A percentile compares a stretch with the other conserved stretches of the same genome.
Evolutionary conservation across 306 rosid species (phyloP).

Genomic region (Prunus campanulata): DNA sequence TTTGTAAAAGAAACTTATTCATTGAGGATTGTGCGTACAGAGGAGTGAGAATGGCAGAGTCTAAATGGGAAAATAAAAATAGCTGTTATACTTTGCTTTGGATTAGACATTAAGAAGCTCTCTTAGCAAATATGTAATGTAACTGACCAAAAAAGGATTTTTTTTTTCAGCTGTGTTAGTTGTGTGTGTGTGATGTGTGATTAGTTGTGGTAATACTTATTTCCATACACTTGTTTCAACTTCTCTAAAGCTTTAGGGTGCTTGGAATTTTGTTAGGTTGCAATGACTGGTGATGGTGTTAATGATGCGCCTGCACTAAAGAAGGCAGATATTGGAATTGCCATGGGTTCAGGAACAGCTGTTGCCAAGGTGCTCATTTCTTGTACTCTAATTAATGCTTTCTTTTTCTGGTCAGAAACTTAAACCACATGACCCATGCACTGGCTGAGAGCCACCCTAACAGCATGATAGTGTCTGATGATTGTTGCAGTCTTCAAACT

Average conservation of each 20-base stretch:
- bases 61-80: no score
- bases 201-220: not conserved
- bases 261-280: slow-evolving; percentile 58
- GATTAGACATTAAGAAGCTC: no score
- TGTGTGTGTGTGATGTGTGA: no score
- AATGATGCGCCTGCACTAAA: slow-evolving; percentile 98
- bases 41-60: not conserved
- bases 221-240: not conserved
- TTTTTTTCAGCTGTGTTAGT: no score
- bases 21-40: not conserved
- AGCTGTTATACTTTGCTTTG: no score
- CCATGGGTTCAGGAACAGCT: slow-evolving; percentile 99
- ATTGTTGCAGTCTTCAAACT: slow-evolving; percentile 3
- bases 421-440: not conserved
- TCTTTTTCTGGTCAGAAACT: not conserved
- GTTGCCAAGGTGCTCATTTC: slow-evolving; percentile 78
- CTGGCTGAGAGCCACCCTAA: not conserved
- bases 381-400: not conserved
- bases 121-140: no score
- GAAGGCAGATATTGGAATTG: slow-evolving; percentile 97
- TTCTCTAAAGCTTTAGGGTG: slow-evolving; percentile 15
- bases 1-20: not conserved
- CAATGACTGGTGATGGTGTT: slow-evolving; percentile 99
- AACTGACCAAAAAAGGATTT: no score
- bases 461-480: not conserved